Base-by-base conservation (phyloP, 1,284 basidiomycete species). In the Pholiota adiposa region DNA sequence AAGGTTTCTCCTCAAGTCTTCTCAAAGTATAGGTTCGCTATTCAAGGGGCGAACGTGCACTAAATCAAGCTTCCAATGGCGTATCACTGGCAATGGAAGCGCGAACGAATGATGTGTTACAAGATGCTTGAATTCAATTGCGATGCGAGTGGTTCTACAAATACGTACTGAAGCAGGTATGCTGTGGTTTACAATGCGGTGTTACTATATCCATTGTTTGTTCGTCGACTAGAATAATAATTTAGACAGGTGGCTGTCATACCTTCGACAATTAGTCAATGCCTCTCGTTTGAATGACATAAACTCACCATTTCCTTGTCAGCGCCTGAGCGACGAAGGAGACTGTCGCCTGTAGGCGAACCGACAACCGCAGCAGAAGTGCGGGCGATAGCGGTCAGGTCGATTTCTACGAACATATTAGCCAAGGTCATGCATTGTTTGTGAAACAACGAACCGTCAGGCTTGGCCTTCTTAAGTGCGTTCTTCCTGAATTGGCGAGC, bases 381-480 rank as follows among this genome's bases (percentile, higher is more conserved):
- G 66, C 91, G 88, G 25, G 93, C 93, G 68, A 95, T 94, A 57
- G 86, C 80, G 44, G 83, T 81, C 59, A 95, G 83, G 74, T 94
- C 90, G 59, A 92, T 75, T 67, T 78, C 84, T 85, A 62, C 65
- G 33, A 1, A 25, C 50, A 46, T 43, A 23, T 60, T 14, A 48
- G 41, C 11, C 9, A 27, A 29, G 21, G 49, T 52, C n/a, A 1
- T 38, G 48, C n/a, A 2, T 1, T 9, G 25, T 14, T 23, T 25
- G 41, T 36, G 43, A 44, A 25, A 56, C 40, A 34, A 74, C 79
- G 57, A 64, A 86, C 84, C 79, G 62, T 77, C 77, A 58, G 77
- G 78, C 74, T 87, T 90, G 75, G 77, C 78, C 74, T 86, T 89
- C 75, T 88, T 90, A 68, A 91, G 75, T 14, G 83, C 86, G 61